Conservation (phyloP, 1,139 yeast species). For the Protomyces macrosporus region DNA sequence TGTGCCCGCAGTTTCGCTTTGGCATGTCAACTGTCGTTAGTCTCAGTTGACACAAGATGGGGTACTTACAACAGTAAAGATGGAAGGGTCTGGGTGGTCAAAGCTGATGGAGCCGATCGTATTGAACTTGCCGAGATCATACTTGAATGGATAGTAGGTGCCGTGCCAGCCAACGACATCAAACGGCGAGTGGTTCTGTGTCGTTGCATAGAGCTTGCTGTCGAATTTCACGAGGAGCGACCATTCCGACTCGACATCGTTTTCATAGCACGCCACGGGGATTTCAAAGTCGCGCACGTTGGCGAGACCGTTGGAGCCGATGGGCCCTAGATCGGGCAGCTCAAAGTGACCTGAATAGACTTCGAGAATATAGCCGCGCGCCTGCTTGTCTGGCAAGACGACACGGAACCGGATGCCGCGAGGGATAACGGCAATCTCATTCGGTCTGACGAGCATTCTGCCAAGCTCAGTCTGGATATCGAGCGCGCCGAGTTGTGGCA, state of each 20-base stretch:
- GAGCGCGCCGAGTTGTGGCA: slow-evolving; percentile 36
- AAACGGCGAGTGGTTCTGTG: slow-evolving; percentile 36
- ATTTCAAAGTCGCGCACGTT: slow-evolving; percentile 37
- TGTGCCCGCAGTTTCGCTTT: slow-evolving; percentile 35
- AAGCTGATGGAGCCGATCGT: slow-evolving; percentile 30
- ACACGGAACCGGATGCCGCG: slow-evolving; percentile 36
- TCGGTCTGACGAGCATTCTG: slow-evolving; percentile 35
- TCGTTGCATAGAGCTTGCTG: slow-evolving; percentile 34
- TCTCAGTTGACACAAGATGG: not conserved
- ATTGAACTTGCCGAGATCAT: slow-evolving; percentile 33
- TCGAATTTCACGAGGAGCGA: slow-evolving; percentile 34
- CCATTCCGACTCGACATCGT: slow-evolving; percentile 30
- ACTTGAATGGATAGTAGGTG: slow-evolving; percentile 37
- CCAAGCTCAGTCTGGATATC: slow-evolving; percentile 38
- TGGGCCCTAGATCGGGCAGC: slow-evolving; percentile 38
- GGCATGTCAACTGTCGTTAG: slow-evolving; percentile 33
- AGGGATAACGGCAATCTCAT: slow-evolving; percentile 38
- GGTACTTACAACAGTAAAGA: slow-evolving; percentile 34
- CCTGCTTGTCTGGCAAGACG: not conserved
- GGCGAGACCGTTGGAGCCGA: slow-evolving; percentile 36
- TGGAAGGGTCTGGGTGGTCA: slow-evolving; percentile 29
- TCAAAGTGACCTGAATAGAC: slow-evolving; percentile 36
- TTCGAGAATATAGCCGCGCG: slow-evolving; percentile 36
- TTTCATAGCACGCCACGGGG: slow-evolving; percentile 34
- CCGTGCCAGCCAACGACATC: slow-evolving; percentile 39